Evolutionary conservation across 164 flowering plant genomes (phyloP).

Genomic region (Vitis cinerea): DNA sequence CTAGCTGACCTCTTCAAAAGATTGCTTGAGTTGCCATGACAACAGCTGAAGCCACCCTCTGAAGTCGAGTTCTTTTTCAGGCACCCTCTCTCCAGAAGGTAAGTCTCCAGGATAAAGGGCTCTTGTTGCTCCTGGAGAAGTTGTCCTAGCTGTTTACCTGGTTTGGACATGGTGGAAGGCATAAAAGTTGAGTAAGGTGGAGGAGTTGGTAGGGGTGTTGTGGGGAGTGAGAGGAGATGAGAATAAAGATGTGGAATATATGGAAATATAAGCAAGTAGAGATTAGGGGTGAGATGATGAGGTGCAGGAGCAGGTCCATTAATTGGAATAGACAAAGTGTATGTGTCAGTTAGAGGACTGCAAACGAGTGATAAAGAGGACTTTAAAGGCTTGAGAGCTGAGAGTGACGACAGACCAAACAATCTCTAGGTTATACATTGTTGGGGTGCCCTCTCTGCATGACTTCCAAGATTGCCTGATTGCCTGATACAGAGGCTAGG

Average conservation of each 20-base stretch:
- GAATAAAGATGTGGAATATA: neutral
- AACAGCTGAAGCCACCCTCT: slow-evolving; percentile 13
- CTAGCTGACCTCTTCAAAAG: slow-evolving; percentile 12
- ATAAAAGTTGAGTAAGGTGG: no score
- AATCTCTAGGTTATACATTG: neutral
- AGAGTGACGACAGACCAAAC: slow-evolving; percentile 8
- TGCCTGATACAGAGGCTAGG: neutral
- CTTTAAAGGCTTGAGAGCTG: neutral
- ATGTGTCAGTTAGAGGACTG: slow-evolving; percentile 27
- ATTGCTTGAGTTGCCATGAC: slow-evolving; percentile 17
- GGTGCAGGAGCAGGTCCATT: slow-evolving; percentile 11
- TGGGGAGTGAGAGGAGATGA: slow-evolving; percentile 10
- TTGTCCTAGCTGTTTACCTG: slow-evolving; percentile 38
- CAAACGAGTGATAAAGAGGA: neutral
- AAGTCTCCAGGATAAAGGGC: slow-evolving; percentile 54
- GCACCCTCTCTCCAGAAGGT: slow-evolving; percentile 55
- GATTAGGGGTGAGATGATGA: slow-evolving; percentile 6
- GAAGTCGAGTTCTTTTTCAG: slow-evolving; percentile 14
- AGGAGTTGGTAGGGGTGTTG: neutral
- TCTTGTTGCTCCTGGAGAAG: slow-evolving; percentile 72
- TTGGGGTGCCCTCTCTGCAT: neutral
- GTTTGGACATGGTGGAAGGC: slow-evolving; percentile 14
- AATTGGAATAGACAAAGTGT: slow-evolving; percentile 22
- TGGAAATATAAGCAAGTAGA: neutral
- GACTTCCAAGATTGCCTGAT: slow-evolving; percentile 10